These are phyloP conservation scores for Orychophragmus violaceus DNA, from an alignment of 345 rosid genomes.

Conservation along the genomic window DNA sequence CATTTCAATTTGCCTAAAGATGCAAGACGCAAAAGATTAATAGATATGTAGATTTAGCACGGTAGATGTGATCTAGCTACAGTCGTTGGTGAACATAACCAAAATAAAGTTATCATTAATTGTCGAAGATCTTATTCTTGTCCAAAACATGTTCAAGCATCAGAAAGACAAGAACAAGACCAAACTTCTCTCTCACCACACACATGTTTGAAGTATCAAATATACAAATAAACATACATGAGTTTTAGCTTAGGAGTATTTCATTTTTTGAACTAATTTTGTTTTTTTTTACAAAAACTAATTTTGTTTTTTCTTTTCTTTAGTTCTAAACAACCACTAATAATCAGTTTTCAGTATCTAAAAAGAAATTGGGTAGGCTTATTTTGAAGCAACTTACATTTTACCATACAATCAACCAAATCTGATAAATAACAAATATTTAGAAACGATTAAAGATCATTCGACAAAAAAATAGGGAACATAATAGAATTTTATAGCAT, in stretches of 20 bases:
- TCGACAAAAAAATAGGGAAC: background rate
- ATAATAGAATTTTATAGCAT: background rate
- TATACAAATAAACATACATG: background rate
- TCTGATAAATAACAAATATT: background rate
- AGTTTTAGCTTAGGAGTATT: background rate
- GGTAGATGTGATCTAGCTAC: too few relatives aligned
- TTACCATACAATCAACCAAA: conserved; percentile 25
- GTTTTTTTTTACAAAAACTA: too few relatives aligned
- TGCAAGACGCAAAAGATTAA: too few relatives aligned
- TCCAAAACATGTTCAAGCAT: too few relatives aligned
- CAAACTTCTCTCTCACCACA: conserved; percentile 31
- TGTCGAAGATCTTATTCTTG: too few relatives aligned
- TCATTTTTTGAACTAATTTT: too few relatives aligned
- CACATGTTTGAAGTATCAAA: conserved; percentile 38
- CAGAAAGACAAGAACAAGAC: conserved; percentile 38
- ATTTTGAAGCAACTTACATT: conserved; percentile 27
- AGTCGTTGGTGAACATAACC: too few relatives aligned
- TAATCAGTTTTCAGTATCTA: background rate
- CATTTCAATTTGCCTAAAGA: too few relatives aligned
- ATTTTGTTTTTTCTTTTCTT: background rate
- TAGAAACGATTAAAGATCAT: background rate
- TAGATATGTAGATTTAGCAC: too few relatives aligned
- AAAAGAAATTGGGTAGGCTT: background rate
- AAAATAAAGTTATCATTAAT: too few relatives aligned
- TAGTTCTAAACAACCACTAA: conserved; percentile 10